Evolutionary conservation across 768 basidiomycete species (phyloP), one percentile per base, ranked within the genome.

Genomic region (Podaxis mareebaensis): DNA sequence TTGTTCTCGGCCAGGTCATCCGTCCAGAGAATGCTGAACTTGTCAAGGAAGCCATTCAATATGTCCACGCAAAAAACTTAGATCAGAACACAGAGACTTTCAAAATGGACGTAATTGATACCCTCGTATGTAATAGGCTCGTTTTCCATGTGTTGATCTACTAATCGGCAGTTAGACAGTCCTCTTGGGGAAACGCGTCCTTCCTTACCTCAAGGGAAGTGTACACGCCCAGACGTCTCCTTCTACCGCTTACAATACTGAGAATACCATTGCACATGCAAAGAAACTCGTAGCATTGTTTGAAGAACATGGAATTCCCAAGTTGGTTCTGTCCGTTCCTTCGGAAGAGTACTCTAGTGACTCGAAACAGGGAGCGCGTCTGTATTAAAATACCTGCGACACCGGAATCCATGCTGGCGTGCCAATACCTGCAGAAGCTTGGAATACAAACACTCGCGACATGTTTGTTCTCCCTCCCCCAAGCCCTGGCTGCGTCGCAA

Each of bases 341-440:
- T 42, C n/a, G 59, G 22, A 24, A 30, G 17, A 3, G 8, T 58
- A 20, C 44, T 62, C 22, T 30, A 10, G 20, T 15, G 15, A 36
- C 22, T 28, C 48, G n/a, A 28, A 13, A 44, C 17, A 80, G 81
- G 66, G 74, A 78, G 26, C 76, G 83, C 11, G 81, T 84, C 24
- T 85, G 84, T 68, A 82, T 88, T 72, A 88, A 87, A 69, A 83
- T 88, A 46, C 85, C 85, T 17, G 74, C 81, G 13, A 86, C 84
- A 0, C 81, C 82, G 2, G 80, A 84, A 64, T 79, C 80, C 5
- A 72, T 85, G 49, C 63, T 81, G 15, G 85, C 86, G 1, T 85
- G 84, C 66, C 74, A 74, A 26, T 67, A 77, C 26, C 78, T 85
- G 28, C 73, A 78, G 40, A 75, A 74, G 20, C 68, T 74, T 28